These are phyloP conservation scores for Aethionema arabicum DNA, from an alignment of 345 rosid genomes.

Conservation along the genomic window DNA sequence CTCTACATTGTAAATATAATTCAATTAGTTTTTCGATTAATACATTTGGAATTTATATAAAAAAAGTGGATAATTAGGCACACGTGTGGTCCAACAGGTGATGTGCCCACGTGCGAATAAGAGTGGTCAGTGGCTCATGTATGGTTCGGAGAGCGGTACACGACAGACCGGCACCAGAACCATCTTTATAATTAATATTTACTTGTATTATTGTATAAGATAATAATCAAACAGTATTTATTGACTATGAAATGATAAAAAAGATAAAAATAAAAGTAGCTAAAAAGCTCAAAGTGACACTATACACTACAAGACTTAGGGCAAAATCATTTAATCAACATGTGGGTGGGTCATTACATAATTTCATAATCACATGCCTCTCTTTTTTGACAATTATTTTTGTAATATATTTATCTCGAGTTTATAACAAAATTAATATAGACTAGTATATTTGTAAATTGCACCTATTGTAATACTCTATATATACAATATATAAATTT, in stretches of 20 bases:
- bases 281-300: constrained; percentile 24
- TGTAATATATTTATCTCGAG: too few species aligned
- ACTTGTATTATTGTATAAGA: too few species aligned
- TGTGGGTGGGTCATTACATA: constrained; percentile 1
- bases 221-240: constrained; percentile 29
- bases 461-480: too few species aligned
- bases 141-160: constrained; percentile 30
- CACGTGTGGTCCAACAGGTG: constrained; percentile 38
- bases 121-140: constrained; percentile 31
- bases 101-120: constrained; percentile 35
- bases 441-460: too few species aligned
- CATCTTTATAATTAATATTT: not conserved
- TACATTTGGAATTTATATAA: not conserved
- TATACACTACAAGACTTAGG: constrained; percentile 12
- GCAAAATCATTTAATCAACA: constrained; percentile 29
- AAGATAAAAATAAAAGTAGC: constrained; percentile 26
- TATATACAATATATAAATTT: too few species aligned
- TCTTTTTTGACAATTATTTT: too few species aligned
- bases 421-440: too few species aligned
- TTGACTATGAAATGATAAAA: constrained; percentile 28
- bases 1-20: not conserved
- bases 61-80: constrained; percentile 1
- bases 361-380: too few species aligned
- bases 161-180: constrained; percentile 21
- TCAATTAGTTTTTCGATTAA: constrained; percentile 11